Base-by-base conservation (phyloP, 768 basidiomycete genomes). In the Amanita subjunquillea region DNA sequence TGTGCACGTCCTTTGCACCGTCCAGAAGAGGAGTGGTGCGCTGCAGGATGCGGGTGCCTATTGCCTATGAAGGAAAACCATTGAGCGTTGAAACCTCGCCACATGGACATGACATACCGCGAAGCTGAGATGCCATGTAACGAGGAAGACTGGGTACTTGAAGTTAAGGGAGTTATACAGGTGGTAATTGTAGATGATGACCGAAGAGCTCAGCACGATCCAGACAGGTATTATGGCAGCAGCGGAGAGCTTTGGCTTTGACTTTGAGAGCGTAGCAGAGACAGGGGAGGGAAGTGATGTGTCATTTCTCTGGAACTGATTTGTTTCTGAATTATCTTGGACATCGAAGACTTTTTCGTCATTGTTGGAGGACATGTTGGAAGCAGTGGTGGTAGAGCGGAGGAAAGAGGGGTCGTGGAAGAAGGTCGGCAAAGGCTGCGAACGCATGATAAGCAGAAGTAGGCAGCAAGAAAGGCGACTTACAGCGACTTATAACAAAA, bases 131-230 rank as follows among this genome's bases (percentile, higher is more conserved):
- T 92, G 92, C 78, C 78, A 94, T 39, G 91, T 94, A 51, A 93
- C 91, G 43, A 92, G 78, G 69, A 94, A 95, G 57, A 96, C 91
- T 27, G 94, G 94, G 72, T 74, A 96, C 62, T 81, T 80, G 74
- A 96, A 96, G 55, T 82, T 68, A 62, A 87, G 80, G 42, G 77
- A 78, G 68, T 87, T 88, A 75, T 89, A 91, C 59, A 90, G 69
- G 63, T 83, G 83, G 67, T 92, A 95, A 79, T 96, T 96, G 80
- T 97, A 96, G 54, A 96, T 82, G 70, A 97, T 97, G 64, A 97
- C 94, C 6, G 81, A 65, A 23, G 91, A 91, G 57, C 84, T 87
- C 59, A 95, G 84, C 17, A 80, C 70, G 62, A 96, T 97, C 95
- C 95, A 98, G 52, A 95, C 72, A 25, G 91, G 93, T 53, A 96